These are phyloP conservation scores for Neolentinus lepideus DNA, from an alignment of 1,284 basidiomycete species.

Conservation along the genomic window DNA sequence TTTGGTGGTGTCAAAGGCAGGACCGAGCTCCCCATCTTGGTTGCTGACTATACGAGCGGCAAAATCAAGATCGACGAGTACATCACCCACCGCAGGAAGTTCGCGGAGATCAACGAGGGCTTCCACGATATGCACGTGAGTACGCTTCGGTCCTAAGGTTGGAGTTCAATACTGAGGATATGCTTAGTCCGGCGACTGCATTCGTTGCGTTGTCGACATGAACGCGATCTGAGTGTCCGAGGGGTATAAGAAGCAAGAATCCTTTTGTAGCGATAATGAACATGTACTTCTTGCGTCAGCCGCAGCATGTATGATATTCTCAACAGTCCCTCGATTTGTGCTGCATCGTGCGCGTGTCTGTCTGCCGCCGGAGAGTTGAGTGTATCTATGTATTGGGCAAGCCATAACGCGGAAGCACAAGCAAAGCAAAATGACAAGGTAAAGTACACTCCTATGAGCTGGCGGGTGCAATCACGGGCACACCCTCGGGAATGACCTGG, in stretches of 20 bases:
- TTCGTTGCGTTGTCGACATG: slow-evolving; percentile 88
- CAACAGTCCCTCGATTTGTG: neutral
- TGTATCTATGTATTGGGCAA: too few relatives aligned
- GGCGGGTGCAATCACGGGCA: neutral
- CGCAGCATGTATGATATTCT: neutral
- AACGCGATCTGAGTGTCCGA: slow-evolving; percentile 9
- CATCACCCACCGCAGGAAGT: slow-evolving; percentile 72
- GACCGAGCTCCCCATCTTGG: slow-evolving; percentile 87
- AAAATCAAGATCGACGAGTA: slow-evolving; percentile 86
- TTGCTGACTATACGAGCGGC: slow-evolving; percentile 77
- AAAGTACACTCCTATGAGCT: neutral
- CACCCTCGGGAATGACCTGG: slow-evolving; percentile 50
- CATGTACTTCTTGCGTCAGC: neutral
- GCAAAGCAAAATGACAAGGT: neutral
- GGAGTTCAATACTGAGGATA: slow-evolving; percentile 3
- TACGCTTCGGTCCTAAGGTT: slow-evolving; percentile 12
- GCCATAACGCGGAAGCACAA: too few relatives aligned
- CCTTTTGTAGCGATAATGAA: neutral
- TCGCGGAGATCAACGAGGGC: slow-evolving; percentile 82
- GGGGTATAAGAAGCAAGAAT: neutral
- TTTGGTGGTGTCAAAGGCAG: slow-evolving; percentile 99
- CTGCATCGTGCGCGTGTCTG: too few relatives aligned
- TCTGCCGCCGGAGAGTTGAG: too few relatives aligned
- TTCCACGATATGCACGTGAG: slow-evolving; percentile 95
- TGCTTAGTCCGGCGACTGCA: slow-evolving; percentile 76